Evolutionary conservation across 768 basidiomycete species (phyloP).

Genomic region (Tylopilus sp.): DNA sequence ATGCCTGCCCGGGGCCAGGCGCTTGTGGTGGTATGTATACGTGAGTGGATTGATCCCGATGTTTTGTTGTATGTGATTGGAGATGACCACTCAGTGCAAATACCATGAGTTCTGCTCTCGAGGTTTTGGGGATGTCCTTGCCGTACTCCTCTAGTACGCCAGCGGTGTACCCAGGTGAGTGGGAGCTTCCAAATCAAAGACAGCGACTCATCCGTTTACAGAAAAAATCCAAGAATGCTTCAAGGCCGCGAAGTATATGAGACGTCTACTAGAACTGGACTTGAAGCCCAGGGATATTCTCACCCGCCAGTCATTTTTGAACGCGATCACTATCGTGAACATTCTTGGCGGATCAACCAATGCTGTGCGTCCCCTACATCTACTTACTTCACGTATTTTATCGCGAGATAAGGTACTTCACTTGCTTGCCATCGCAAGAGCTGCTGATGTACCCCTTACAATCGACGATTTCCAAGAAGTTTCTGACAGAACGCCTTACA

Average conservation of each 20-base stretch:
- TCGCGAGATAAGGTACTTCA: slow-evolving; percentile 62
- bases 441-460: slow-evolving; percentile 67
- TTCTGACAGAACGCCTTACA: slow-evolving; percentile 75
- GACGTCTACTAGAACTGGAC: slow-evolving; percentile 68
- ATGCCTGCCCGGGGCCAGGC: slow-evolving; percentile 83
- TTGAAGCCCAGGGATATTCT: slow-evolving; percentile 80
- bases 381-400: slow-evolving; percentile 5
- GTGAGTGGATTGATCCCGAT: slow-evolving; percentile 32
- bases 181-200: neutral
- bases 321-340: slow-evolving; percentile 78
- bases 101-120: slow-evolving; percentile 83
- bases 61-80: neutral
- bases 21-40: slow-evolving; percentile 91
- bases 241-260: slow-evolving; percentile 74
- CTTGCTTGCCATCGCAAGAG: slow-evolving; percentile 79
- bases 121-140: slow-evolving; percentile 81
- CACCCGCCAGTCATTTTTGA: slow-evolving; percentile 71
- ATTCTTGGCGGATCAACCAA: slow-evolving; percentile 87
- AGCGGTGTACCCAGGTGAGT: slow-evolving; percentile 62
- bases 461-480: slow-evolving; percentile 88
- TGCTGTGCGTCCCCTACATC: slow-evolving; percentile 47
- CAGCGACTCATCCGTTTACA: slow-evolving; percentile 21
- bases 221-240: slow-evolving; percentile 84
- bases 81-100: slow-evolving; percentile 52
- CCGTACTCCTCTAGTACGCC: slow-evolving; percentile 78